Evolutionary conservation across 768 basidiomycete species (phyloP), one percentile per base, ranked within the genome.

Genomic region (Lepiota brunneoincarnata): DNA sequence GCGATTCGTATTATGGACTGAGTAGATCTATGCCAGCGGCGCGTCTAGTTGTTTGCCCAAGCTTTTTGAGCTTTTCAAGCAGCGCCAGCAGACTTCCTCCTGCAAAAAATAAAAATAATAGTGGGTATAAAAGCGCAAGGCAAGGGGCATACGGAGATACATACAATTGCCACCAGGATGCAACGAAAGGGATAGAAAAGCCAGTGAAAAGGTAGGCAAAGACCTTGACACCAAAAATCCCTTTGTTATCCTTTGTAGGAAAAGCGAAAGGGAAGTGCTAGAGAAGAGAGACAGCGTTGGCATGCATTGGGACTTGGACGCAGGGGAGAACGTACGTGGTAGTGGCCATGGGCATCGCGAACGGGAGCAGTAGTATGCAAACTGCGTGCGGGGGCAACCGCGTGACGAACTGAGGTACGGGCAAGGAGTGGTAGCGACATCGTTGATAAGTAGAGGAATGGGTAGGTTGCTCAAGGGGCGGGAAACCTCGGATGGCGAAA

Each of bases 131-230:
- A 31, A 41, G 37, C 38, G 50, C 50, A 34, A n/a, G 31, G n/a
- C 6, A 20, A 51, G 51, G 26, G 17, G 10, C 21, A 28, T 56
- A 42, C 36, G 45, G 46, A 35, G 43, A n/a, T 15, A 73, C 89
- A 59, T 60, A 91, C 89, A 91, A 58, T 67, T 89, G 87, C 63
- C 76, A 81, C 36, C 63, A 67, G 4, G 80, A 72, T 4, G 87
- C 87, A 50, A 77, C 58, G 67, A 91, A 83, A 23, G 89, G 89
- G 57, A 90, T 80, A 53, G 77, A 67, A 67, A 89, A 87, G 11
- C 87, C 89, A 11, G 72, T 55, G 12, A 66, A 44, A 51, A 91
- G 74, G 68, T 73, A 82, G 5, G 65, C 49, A 21, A 64, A 57
- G 48, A 84, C 57, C 68, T 84, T 86, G 45, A 70, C 43, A 4